phyloP scores from a whole-genome alignment of 768 basidiomycete genomes.

The Auricularia auricula-judae region DNA sequence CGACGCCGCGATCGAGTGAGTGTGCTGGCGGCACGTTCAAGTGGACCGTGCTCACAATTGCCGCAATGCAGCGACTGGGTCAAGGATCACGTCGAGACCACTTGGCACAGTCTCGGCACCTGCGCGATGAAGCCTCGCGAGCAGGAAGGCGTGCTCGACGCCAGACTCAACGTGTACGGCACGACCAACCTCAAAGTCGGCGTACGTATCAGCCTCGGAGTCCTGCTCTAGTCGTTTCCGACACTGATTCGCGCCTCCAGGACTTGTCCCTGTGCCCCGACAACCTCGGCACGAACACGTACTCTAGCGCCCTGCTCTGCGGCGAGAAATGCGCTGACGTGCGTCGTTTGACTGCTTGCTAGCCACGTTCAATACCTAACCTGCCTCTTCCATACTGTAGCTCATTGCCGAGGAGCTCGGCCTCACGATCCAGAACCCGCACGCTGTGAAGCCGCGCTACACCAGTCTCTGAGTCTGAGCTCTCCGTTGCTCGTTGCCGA shows the following conservation, averaged over 20 bases:
- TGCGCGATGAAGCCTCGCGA: slow-evolving; percentile 49
- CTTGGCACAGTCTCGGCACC: slow-evolving; percentile 60
- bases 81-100: slow-evolving; percentile 57
- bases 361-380: too few species aligned
- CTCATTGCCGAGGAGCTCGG: slow-evolving; percentile 55
- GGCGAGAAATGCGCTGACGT: slow-evolving; percentile 55
- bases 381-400: too few species aligned
- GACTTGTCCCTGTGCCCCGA: slow-evolving; percentile 70
- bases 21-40: slow-evolving; percentile 18
- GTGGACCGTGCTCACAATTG: too few species aligned
- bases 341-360: too few species aligned
- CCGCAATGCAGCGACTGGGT: not conserved
- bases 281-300: slow-evolving; percentile 48
- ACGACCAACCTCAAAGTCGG: slow-evolving; percentile 57
- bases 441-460: slow-evolving; percentile 28
- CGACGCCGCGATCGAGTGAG: slow-evolving; percentile 51
- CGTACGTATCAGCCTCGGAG: not conserved
- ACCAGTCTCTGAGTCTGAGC: not conserved
- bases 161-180: slow-evolving; percentile 49
- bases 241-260: too few species aligned
- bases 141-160: slow-evolving; percentile 57
- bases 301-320: slow-evolving; percentile 57
- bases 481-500: not conserved
- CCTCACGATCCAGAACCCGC: slow-evolving; percentile 49
- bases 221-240: too few species aligned